Percentiles rank a stretch among this genome's conserved stretches.
Evolutionary conservation across 805 yeast species (phyloP).

Genomic region (Wickerhamomyces bovis): DNA sequence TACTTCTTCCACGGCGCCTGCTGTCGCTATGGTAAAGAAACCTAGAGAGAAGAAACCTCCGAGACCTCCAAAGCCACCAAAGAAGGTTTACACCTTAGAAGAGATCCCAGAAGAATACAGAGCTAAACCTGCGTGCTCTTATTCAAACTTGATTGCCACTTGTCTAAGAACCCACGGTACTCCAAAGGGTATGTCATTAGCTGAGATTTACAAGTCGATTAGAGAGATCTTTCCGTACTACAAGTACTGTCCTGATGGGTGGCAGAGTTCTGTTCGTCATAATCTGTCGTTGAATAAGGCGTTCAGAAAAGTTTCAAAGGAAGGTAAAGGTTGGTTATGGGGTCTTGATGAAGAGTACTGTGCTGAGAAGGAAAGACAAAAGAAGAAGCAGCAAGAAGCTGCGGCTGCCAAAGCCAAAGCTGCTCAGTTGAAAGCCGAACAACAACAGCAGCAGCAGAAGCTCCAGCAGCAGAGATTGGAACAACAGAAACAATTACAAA

Average conservation of each 20-base stretch:
- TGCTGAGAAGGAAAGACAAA: slow-evolving; percentile 72
- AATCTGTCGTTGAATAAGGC: slow-evolving; percentile 82
- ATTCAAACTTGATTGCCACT: slow-evolving; percentile 73
- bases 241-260: slow-evolving; percentile 91
- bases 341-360: slow-evolving; percentile 82
- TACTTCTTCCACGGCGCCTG: neutral
- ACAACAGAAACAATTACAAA: slow-evolving; percentile 25
- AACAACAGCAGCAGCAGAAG: slow-evolving; percentile 33
- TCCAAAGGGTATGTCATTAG: slow-evolving; percentile 68
- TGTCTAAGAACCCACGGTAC: slow-evolving; percentile 66
- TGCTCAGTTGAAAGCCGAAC: slow-evolving; percentile 47
- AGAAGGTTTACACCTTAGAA: slow-evolving; percentile 64
- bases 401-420: slow-evolving; percentile 56
- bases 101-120: slow-evolving; percentile 88
- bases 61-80: slow-evolving; percentile 46
- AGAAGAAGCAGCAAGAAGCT: slow-evolving; percentile 59
- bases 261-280: slow-evolving; percentile 95
- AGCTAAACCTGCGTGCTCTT: slow-evolving; percentile 76
- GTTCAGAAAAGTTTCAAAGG: slow-evolving; percentile 73
- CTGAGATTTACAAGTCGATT: slow-evolving; percentile 83
- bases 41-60: slow-evolving; percentile 40
- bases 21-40: slow-evolving; percentile 30
- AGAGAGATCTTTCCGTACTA: slow-evolving; percentile 88
- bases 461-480: slow-evolving; percentile 21
- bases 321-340: slow-evolving; percentile 95